Percentiles rank a stretch among this genome's conserved stretches.
These are phyloP conservation scores for Bifiguratus adelaidae DNA, from an alignment of 192 early-diverging fungal genomes.

Conservation along the genomic window DNA sequence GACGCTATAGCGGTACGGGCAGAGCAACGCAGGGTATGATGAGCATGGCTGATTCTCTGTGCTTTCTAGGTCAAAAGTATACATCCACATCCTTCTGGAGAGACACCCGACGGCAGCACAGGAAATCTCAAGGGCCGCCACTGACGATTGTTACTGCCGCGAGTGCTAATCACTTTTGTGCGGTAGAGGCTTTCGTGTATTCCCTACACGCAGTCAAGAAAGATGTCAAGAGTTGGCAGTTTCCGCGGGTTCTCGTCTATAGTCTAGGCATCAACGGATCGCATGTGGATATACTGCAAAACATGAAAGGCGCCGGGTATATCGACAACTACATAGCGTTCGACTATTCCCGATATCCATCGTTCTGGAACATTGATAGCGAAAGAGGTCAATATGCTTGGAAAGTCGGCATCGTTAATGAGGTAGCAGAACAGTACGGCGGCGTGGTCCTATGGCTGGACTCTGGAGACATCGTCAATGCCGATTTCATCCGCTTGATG, in stretches of 20 bases:
- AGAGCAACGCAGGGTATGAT: too few species aligned
- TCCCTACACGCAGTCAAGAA: constrained; percentile 20
- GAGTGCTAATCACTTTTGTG: constrained; percentile 38
- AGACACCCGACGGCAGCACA: too few species aligned
- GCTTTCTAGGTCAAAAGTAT: too few species aligned
- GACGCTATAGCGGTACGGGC: too few species aligned
- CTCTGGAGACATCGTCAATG: constrained; percentile 32
- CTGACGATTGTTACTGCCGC: constrained; percentile 42
- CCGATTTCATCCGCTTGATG: constrained; percentile 20
- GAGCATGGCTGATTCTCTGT: too few species aligned
- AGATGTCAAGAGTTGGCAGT: constrained; percentile 16
- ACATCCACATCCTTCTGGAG: too few species aligned
- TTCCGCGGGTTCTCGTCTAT: constrained; percentile 32
- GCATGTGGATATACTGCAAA: constrained; percentile 21
- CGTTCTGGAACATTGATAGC: constrained; percentile 30
- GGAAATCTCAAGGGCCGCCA: too few species aligned
- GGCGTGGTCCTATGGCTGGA: constrained; percentile 38
- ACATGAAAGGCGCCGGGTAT: constrained; percentile 21
- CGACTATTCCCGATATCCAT: constrained; percentile 29
- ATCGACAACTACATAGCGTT: constrained; percentile 30
- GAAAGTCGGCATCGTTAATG: constrained; percentile 42
- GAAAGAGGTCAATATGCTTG: constrained; percentile 40
- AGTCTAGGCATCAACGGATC: constrained; percentile 33
- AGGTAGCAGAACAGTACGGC: constrained; percentile 23
- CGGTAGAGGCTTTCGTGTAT: constrained; percentile 33